Evolutionary conservation across 306 rosid genomes (phyloP), one percentile per base, ranked within the genome.

Genomic region (Cucumis hystrix): DNA sequence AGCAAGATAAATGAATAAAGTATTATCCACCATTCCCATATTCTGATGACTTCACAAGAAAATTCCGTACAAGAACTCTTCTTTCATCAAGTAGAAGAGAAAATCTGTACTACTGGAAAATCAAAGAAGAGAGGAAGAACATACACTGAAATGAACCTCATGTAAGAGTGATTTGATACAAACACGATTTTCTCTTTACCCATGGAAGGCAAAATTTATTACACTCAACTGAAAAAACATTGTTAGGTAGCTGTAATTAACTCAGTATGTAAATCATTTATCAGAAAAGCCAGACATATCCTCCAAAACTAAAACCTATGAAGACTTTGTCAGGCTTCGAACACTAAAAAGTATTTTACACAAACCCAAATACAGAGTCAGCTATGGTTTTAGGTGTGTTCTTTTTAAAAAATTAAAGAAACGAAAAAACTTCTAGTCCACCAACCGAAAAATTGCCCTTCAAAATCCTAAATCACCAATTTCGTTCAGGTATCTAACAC

Each of bases 241-340:
- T 20, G 41, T 28, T 28, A 52, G 25, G 47, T 2, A 64, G 11
- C 49, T 64, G 5, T 35, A 35, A 4, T 8, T 64, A 68, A 20
- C 74, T 16, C 7, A 2, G 25, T 28, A 18, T 30, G 30, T 28
- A 28, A 49, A 28, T 25, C 60, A 14, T 17, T 10, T 9, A 20
- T 39, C 30, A 71, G 45, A 16, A 16, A 51, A 51, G 75, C 21
- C 4, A 1, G 2, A 6, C 23, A 54, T 17, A 83, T 86, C 83
- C 89, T 83, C 94, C 85, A 78, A 68, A 68, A 81, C 81, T 49
- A 85, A 88, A 91, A 82, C 76, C 83, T 79, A 71, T 35, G 87
- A 88, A 86, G 90, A 90, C 87, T 82, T 51, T 78, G 88, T 89
- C 51, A 54, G 66, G 66, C 45, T 72, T 17, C 62, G 52, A 52